Base-by-base conservation (phyloP, 106 monocot species). In the Phalaenopsis equestris region DNA sequence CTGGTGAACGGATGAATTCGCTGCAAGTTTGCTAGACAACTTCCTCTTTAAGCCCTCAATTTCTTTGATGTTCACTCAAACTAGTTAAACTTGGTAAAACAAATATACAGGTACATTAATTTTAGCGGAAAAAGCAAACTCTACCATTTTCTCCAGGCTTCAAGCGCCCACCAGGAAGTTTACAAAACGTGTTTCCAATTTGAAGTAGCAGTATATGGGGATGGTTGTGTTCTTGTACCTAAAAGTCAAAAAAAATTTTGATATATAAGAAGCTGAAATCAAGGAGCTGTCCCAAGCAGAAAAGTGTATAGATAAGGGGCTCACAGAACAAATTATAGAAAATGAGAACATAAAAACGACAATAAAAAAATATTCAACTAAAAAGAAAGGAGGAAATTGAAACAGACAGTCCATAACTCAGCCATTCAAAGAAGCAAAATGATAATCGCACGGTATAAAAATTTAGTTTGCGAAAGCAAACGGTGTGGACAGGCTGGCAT, bases 191-290 rank as follows among this genome's bases (percentile, higher is more conserved):
- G 81, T 93, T 96, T 79, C 96, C 93, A 83, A 96, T 96, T 87
- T 96, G 96, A 18, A 96, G 88, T 14, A 96, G 77, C 24, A 96
- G 74, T 84, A 96, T 84, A 84, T 96, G 93, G n/a, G 96, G 96
- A 84, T 96, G 96, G 64, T 91, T 93, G 80, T 96, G 96, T 81
- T 96, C 96, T 56, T 96, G 96, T 6, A 93, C 96, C 96, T 96
- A 86, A 70, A 68, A 68, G 37, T 68, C 56, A 85, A 19, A 30
- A 30, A 76, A 70, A 38, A 70, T 3, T 70, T 39, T 38, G 70
- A 5, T 39, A 70, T 70, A 70, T 15, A 38, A 70, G 38, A 70
- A 38, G 39, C 10, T 38, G 2, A 70, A 68, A 2, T 68, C 68
- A 11, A 36, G 39, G 12, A 70, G 39, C 9, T 2, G 39, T 15